A percentile compares a stretch with the other conserved stretches of the same genome.
phyloP scores from a whole-genome alignment of 768 basidiomycete genomes.

The Phaffia tasmanica region DNA sequence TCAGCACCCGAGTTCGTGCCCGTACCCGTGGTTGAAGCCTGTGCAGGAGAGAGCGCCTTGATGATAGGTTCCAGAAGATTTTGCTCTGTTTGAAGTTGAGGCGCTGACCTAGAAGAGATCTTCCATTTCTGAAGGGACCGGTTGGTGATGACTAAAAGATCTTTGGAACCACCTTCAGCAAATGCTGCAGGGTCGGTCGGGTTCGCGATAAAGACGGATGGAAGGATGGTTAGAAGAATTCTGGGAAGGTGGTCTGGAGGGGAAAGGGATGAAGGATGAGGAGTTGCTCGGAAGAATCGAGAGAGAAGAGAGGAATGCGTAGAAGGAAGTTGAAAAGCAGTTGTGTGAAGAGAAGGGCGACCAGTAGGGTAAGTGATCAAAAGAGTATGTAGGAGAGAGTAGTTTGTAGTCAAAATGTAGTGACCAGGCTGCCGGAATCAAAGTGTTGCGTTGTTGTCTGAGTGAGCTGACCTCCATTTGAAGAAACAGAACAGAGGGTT shows the following conservation, averaged over 20 bases:
- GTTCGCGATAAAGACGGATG: conserved; percentile 29
- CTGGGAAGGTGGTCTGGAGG: conserved; percentile 27
- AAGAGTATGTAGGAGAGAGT: conserved; percentile 33
- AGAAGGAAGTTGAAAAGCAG: conserved; percentile 29
- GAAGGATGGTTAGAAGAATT: conserved; percentile 23
- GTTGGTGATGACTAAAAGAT: conserved; percentile 26
- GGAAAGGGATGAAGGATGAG: conserved; percentile 25
- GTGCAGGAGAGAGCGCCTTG: conserved; percentile 21
- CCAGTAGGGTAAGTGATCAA: conserved; percentile 33
- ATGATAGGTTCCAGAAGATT: conserved; percentile 32
- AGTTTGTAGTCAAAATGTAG: conserved; percentile 35
- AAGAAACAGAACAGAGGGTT: neutral
- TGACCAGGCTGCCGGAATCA: conserved; percentile 27
- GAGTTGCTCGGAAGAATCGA: conserved; percentile 32
- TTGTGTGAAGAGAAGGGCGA: conserved; percentile 26
- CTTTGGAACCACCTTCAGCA: conserved; percentile 24
- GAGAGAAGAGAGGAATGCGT: conserved; percentile 34
- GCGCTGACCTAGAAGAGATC: conserved; percentile 20
- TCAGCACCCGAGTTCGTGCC: conserved; percentile 27
- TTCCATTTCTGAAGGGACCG: conserved; percentile 15
- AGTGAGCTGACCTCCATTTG: conserved; percentile 16
- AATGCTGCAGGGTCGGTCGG: conserved; percentile 26
- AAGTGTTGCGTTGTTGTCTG: conserved; percentile 5
- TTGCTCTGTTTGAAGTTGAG: conserved; percentile 31
- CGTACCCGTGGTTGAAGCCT: conserved; percentile 24